Evolutionary conservation across 805 yeast genomes (phyloP).

Genomic region (Yarrowia divulgata): DNA sequence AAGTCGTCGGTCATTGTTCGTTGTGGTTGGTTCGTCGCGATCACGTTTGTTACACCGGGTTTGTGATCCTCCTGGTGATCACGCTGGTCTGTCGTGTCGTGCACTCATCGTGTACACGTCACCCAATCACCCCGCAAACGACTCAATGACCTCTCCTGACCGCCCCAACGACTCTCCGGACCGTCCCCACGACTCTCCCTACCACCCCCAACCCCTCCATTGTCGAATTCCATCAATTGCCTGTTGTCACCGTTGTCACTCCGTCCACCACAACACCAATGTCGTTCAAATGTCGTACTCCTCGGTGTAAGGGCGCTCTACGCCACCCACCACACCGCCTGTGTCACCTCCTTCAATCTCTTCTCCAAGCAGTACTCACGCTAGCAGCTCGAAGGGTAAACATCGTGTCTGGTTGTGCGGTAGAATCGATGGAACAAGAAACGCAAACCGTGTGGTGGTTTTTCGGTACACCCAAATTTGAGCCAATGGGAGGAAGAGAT

Average conservation of each 20-base stretch:
- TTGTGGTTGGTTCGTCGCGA: too few species aligned
- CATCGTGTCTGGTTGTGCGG: constrained; percentile 37
- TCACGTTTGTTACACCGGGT: too few species aligned
- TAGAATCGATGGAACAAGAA: constrained; percentile 29
- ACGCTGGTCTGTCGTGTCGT: too few species aligned
- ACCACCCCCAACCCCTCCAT: background rate
- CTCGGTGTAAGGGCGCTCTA: too few species aligned
- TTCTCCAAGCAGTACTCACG: constrained; percentile 16
- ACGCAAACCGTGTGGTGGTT: constrained; percentile 26
- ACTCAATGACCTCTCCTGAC: background rate
- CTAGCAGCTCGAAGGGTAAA: constrained; percentile 40
- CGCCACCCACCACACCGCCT: background rate
- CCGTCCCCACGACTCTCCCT: too few species aligned
- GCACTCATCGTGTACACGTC: constrained; percentile 14
- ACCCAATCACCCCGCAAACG: background rate
- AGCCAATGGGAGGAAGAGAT: constrained; percentile 17
- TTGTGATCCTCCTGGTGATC: too few species aligned
- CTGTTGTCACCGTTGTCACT: too few species aligned
- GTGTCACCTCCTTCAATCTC: background rate
- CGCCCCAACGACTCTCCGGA: too few species aligned
- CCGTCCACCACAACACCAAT: background rate
- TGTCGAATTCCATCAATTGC: too few species aligned
- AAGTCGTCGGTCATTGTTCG: too few species aligned
- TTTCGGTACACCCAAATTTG: constrained; percentile 28
- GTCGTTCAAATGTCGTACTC: background rate